Base-by-base conservation (phyloP, 202 grass and related monocot genomes). In the Zizania palustris region DNA sequence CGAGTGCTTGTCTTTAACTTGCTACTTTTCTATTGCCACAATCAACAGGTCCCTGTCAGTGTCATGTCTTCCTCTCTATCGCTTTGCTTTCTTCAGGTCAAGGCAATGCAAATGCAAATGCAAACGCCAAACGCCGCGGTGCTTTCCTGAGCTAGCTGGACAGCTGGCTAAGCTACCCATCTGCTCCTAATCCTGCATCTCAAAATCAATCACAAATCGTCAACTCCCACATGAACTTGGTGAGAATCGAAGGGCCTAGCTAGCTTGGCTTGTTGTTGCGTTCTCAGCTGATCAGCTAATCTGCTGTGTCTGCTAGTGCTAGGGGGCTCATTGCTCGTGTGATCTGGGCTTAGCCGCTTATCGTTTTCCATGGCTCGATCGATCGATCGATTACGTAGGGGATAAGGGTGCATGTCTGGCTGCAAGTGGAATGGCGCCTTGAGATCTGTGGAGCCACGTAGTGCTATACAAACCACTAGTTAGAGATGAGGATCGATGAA, bases 1-100 rank as follows among this genome's bases (percentile, higher is more conserved):
- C 8, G 38, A 77, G 74, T 84, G 74, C 58, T 39, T n/a, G 74
- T 72, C 66, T 38, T n/a, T 51, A 51, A n/a, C 16, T 51, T 64
- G 82, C 77, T 84, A 22, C 45, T 38, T 16, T 28, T 46, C 82
- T 69, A 62, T 61, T n/a, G 55, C 74, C 66, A 67, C 70, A 74
- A 20, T 22, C 71, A 60, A 49, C 38, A 28, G 1, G 66, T 45
- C 65, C 57, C 36, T 44, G 64, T 64, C 68, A 37, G 9, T 9
- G 21, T 34, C 0, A 13, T 7, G 1, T 41, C 8, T 22, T 13
- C n/a, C 28, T 28, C 28, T 28, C 28, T 28, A 28, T 28, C 28
- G 28, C 28, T 28, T 60, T 38, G 65, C 73, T 54, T 44, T 76
- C 35, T 12, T 43, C 56, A 19, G 20, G 70, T 73, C 39, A 56